A percentile compares a stretch with the other conserved stretches of the same genome.
Conservation (phyloP, 2,329 filamentous ascomycete genomes). For the Chrysoporthe puriensis region DNA sequence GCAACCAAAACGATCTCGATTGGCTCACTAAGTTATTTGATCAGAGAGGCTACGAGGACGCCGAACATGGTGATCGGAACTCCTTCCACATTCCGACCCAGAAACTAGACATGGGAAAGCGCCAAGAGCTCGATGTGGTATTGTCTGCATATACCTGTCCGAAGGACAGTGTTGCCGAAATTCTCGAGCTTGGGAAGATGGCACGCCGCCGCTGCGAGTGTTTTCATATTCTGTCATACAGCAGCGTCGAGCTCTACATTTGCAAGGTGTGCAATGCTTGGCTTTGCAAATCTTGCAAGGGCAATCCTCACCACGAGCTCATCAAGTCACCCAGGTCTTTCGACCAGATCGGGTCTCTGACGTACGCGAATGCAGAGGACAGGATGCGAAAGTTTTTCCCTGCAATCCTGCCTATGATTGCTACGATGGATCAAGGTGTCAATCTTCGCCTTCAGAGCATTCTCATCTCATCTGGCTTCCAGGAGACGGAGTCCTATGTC, state of each 20-base stretch:
- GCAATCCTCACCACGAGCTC: conserved; percentile 44
- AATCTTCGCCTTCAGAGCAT: not conserved
- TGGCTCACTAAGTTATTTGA: conserved; percentile 18
- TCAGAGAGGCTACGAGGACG: not conserved
- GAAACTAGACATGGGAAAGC: not conserved
- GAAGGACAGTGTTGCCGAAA: conserved; percentile 4
- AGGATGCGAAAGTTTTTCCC: conserved; percentile 22
- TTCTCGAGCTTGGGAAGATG: conserved; percentile 27
- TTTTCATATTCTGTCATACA: conserved; percentile 34
- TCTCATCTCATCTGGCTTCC: not conserved
- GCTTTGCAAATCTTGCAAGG: conserved; percentile 44
- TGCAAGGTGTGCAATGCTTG: conserved; percentile 42
- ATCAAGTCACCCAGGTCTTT: conserved; percentile 1
- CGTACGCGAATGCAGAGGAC: conserved; percentile 17
- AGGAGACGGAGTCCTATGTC: not conserved
- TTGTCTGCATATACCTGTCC: conserved; percentile 28
- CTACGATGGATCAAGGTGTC: not conserved
- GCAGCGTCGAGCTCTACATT: conserved; percentile 23
- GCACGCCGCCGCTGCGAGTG: conserved; percentile 43
- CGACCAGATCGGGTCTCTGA: conserved; percentile 16
- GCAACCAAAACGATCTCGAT: not conserved
- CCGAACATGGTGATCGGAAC: conserved; percentile 1
- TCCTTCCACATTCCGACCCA: not conserved
- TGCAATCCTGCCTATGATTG: conserved; percentile 20
- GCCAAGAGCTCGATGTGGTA: conserved; percentile 8